phyloP scores from a whole-genome alignment of 2,329 filamentous ascomycete species.

The Akanthomyces uredinophilus region DNA sequence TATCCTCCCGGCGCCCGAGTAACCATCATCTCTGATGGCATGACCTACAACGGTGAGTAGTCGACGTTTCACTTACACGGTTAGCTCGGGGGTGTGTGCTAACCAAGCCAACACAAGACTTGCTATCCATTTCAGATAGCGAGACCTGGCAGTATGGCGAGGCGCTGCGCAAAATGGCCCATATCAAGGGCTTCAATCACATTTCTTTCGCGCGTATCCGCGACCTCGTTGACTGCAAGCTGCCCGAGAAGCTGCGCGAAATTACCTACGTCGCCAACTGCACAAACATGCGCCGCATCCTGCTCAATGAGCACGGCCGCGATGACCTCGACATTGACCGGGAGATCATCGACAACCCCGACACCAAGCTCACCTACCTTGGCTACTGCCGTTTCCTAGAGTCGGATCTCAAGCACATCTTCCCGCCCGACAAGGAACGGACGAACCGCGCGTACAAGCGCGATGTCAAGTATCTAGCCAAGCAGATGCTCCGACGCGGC shows the following conservation, averaged over 20 bases:
- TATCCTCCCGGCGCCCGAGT: slow-evolving; percentile 25
- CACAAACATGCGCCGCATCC: slow-evolving; percentile 25
- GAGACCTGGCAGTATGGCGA: slow-evolving; percentile 47
- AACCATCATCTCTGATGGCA: slow-evolving; percentile 47
- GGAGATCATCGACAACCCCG: slow-evolving; percentile 24
- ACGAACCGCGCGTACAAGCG: slow-evolving; percentile 22
- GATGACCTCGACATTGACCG: slow-evolving; percentile 24
- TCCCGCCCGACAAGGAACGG: slow-evolving; percentile 19
- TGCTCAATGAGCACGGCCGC: slow-evolving; percentile 23
- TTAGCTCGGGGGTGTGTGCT: neutral
- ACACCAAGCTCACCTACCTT: slow-evolving; percentile 26
- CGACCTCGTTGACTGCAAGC: slow-evolving; percentile 37
- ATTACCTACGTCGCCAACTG: slow-evolving; percentile 32
- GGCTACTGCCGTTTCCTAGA: slow-evolving; percentile 27
- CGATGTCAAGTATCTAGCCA: slow-evolving; percentile 26
- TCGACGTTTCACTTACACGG: neutral
- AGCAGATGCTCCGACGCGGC: slow-evolving; percentile 28
- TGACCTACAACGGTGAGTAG: slow-evolving; percentile 47
- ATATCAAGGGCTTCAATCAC: slow-evolving; percentile 32
- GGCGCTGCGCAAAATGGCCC: slow-evolving; percentile 34
- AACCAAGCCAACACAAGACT: slow-evolving; percentile 29
- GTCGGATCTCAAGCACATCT: slow-evolving; percentile 26
- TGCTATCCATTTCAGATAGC: slow-evolving; percentile 41
- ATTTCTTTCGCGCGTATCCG: slow-evolving; percentile 43
- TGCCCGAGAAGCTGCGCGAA: slow-evolving; percentile 36